Percentiles rank a stretch among this genome's conserved stretches.
Conservation (phyloP, 2,329 filamentous ascomycete genomes). For the Stagonosporopsis vannaccii region DNA sequence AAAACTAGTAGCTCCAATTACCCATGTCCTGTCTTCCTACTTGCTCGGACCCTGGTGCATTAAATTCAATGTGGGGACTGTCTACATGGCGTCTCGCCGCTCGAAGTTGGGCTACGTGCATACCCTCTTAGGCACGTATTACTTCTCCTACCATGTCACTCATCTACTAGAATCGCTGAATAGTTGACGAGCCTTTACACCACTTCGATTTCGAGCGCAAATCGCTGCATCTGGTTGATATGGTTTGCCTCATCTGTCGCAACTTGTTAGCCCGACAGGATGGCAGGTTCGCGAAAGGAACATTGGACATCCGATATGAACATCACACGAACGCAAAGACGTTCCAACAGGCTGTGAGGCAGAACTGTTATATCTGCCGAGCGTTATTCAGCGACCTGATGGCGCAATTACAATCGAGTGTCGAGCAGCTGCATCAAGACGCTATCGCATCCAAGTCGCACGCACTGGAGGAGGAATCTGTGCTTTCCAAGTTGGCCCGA, state of each 20-base stretch:
- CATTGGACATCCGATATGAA: background rate
- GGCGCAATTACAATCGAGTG: background rate
- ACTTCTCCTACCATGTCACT: too few species aligned
- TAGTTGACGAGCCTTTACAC: too few species aligned
- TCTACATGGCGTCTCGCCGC: too few species aligned
- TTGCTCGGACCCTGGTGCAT: too few species aligned
- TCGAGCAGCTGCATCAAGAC: background rate
- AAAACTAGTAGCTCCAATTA: too few species aligned
- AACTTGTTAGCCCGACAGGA: background rate
- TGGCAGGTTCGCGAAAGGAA: background rate
- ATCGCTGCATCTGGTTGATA: background rate
- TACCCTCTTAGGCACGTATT: too few species aligned
- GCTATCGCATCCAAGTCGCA: background rate
- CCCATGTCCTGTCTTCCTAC: too few species aligned
- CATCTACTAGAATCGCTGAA: too few species aligned
- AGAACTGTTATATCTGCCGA: constrained; percentile 2
- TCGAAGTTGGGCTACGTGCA: too few species aligned
- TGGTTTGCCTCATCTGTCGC: background rate
- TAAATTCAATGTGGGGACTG: too few species aligned
- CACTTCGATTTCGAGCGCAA: too few species aligned
- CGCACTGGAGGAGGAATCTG: background rate
- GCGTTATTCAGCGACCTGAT: background rate
- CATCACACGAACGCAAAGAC: background rate
- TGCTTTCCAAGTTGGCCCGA: background rate
- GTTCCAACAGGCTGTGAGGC: background rate